Evolutionary conservation across 768 basidiomycete species (phyloP), one percentile per base, ranked within the genome.

Genomic region (Rhodotorula diobovata): DNA sequence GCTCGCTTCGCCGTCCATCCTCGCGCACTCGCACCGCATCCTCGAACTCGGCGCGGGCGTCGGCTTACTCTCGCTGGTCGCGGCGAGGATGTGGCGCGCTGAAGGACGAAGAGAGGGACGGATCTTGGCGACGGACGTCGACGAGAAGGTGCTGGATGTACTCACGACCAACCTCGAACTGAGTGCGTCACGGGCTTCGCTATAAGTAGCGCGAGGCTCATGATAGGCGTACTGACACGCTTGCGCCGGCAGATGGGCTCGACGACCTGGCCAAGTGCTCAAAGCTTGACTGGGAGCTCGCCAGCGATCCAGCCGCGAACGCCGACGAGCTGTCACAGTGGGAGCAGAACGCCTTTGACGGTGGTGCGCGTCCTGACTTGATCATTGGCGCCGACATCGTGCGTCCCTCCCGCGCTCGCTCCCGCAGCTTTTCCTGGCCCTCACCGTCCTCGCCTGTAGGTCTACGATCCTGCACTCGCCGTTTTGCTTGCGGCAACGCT

Each of bases 361-460:
- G 14, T 1, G 66, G 32, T 1, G 53, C 4, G 1, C 32, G 69
- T 10, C 23, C 73, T 3, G 59, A 65, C 4, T 32, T 74, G 7
- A 43, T 74, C 35, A 41, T 74, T 34, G 73, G 73, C 1, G 73
- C 73, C 20, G 73, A 74, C 41, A 71, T 74, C 34, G 73, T 67
- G 14, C 35, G 68, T 12, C 34, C 20, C 28, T 58, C 50, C 21
- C 20, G 15, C 18, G 12, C 41, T 18, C 2, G 14, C 6, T 43
- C 41, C 14, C 41, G 6, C 41, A 2, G 14, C 3, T 14, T 12
- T 12, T 18, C 2, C 6, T 18, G 41, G 11, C 14, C 25, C 35
- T 51, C 8, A 35, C 35, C 9, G 0, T 23, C 23, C 18, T 11
- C 32, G 16, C n/a, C 12, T 32, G 45, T 66, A 74, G 73, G 69